Percentiles rank a stretch among this genome's conserved stretches.
Conservation (phyloP, 371 early-diverging fungal species). For the Smittium culicis region DNA sequence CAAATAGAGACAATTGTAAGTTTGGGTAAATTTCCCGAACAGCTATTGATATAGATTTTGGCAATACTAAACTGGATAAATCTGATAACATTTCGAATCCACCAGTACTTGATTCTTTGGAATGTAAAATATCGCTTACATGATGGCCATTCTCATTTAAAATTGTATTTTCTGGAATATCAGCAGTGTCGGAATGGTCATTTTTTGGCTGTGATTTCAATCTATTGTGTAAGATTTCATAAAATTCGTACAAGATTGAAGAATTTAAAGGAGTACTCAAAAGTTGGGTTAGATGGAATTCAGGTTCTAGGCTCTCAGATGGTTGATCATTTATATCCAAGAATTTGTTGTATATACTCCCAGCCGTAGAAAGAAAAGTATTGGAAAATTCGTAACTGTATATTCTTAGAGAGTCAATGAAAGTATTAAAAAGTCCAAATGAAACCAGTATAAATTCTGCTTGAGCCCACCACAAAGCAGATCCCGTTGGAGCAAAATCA, state of each 20-base stretch:
- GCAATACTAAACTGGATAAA: background rate
- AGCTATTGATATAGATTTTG: background rate
- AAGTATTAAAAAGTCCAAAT: background rate
- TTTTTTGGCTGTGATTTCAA: background rate
- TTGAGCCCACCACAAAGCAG: conserved; percentile 9
- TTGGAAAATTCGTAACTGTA: background rate
- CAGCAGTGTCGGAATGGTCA: background rate
- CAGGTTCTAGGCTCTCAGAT: background rate
- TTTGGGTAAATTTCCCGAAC: background rate
- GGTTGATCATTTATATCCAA: background rate
- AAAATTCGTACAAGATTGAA: background rate
- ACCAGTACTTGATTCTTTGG: background rate
- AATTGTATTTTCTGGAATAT: background rate
- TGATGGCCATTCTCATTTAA: background rate
- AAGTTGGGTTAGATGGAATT: background rate
- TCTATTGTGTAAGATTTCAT: background rate
- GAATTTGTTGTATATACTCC: background rate
- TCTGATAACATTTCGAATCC: background rate
- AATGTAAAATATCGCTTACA: background rate
- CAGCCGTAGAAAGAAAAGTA: background rate
- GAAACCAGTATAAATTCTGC: background rate
- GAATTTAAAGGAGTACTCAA: background rate
- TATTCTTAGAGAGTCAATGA: background rate
- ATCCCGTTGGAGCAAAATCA: background rate
- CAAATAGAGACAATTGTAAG: background rate